Evolutionary conservation across 73 alveolate genomes (phyloP).

Genomic region (Paramecium primaurelia): DNA sequence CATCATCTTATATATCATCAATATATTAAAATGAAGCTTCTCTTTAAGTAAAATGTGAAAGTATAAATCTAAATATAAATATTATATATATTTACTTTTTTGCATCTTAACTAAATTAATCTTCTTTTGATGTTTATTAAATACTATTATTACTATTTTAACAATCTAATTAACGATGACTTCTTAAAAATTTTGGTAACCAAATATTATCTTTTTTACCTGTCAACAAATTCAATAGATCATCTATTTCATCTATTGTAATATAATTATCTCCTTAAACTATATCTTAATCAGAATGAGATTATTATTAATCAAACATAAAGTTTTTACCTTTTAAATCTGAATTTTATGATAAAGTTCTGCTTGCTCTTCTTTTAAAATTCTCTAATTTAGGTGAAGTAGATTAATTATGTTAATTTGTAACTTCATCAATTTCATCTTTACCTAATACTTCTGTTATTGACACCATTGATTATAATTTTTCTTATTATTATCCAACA

Average conservation of each 20-base stretch:
- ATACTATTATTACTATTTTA: not conserved
- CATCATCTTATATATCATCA: not conserved
- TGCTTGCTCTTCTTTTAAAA: not conserved
- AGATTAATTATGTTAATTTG: not conserved
- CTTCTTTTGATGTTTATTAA: not conserved
- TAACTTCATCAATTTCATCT: not conserved
- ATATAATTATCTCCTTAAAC: not conserved
- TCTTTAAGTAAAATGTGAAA: slow-evolving; percentile 31
- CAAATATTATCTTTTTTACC: slow-evolving; percentile 4
- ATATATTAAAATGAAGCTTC: slow-evolving; percentile 33
- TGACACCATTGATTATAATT: not conserved
- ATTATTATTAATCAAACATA: not conserved
- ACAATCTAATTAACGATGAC: not conserved
- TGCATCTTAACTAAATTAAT: slow-evolving; percentile 13
- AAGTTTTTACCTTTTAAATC: not conserved
- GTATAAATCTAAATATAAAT: not conserved
- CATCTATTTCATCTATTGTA: slow-evolving; percentile 8
- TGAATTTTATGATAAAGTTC: not conserved
- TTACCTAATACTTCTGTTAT: not conserved
- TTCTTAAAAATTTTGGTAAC: slow-evolving; percentile 15
- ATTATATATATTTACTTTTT: not conserved
- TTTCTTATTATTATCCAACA: not conserved
- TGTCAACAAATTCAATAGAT: not conserved
- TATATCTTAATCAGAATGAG: not conserved
- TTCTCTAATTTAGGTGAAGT: not conserved